These are phyloP conservation scores for Hygrocybe coccinea DNA, from an alignment of 768 basidiomycete species.

Conservation along the genomic window DNA sequence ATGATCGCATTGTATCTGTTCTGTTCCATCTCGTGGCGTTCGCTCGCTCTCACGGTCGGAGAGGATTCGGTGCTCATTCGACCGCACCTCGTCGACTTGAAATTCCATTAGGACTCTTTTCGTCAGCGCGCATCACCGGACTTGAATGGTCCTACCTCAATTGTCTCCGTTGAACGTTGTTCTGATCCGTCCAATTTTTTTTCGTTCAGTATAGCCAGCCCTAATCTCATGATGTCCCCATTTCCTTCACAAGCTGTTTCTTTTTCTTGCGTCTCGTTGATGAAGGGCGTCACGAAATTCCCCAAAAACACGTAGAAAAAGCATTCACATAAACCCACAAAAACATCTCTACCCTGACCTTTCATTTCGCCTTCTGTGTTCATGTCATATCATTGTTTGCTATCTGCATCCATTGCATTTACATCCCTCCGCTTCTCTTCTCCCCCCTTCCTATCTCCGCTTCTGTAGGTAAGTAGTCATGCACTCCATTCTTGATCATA, in stretches of 20 bases:
- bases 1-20: constrained; percentile 19
- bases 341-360: constrained; percentile 7
- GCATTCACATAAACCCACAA: constrained; percentile 7
- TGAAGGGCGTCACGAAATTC: background rate
- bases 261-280: constrained; percentile 16
- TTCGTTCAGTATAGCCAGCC: constrained; percentile 5
- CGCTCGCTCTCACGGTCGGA: constrained; percentile 19
- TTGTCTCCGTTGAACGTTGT: constrained; percentile 3
- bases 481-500: constrained; percentile 18
- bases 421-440: constrained; percentile 20
- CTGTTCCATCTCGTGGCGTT: constrained; percentile 13
- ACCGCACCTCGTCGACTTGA: background rate
- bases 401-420: constrained; percentile 17
- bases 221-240: constrained; percentile 1
- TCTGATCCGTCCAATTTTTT: background rate
- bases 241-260: constrained; percentile 19
- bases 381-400: constrained; percentile 8
- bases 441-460: constrained; percentile 15
- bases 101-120: constrained; percentile 5
- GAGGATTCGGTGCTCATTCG: background rate
- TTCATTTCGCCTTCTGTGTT: constrained; percentile 14
- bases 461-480: constrained; percentile 46
- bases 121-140: background rate
- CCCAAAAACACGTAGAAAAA: constrained; percentile 7
- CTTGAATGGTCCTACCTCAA: background rate